phyloP scores from a whole-genome alignment of 139 green algal species.

The Chlorella sp. region DNA sequence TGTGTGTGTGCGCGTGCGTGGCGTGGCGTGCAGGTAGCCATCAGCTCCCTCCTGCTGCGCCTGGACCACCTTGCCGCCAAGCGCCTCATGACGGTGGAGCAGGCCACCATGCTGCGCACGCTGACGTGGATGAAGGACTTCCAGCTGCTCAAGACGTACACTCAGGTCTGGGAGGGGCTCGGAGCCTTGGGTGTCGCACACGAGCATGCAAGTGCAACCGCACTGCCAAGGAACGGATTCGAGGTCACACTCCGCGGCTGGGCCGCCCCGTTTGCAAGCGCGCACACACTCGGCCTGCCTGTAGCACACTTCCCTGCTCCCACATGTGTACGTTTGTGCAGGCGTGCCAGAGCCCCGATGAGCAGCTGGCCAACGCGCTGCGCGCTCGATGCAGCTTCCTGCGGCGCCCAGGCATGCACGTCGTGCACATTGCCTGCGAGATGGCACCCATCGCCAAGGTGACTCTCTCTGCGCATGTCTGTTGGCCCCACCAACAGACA shows the following conservation, averaged over 20 bases:
- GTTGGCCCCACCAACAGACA: no score
- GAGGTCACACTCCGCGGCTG: no score
- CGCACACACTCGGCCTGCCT: no score
- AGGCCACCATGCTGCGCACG: constrained; percentile 25
- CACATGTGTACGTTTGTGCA: no score
- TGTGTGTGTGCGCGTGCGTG: not conserved
- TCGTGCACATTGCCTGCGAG: constrained; percentile 90
- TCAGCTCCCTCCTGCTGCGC: constrained; percentile 31
- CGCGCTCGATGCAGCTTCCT: constrained; percentile 17
- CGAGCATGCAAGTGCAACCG: no score
- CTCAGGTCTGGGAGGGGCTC: not conserved
- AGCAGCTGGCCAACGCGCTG: constrained; percentile 20
- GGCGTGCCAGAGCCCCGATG: constrained; percentile 5
- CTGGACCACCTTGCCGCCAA: constrained; percentile 21
- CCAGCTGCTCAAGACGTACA: not conserved
- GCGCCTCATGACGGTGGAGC: constrained; percentile 25
- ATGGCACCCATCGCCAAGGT: constrained; percentile 98
- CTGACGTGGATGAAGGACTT: constrained; percentile 36
- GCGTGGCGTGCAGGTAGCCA: constrained; percentile 3
- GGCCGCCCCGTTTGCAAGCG: no score
- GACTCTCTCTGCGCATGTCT: not conserved
- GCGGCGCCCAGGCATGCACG: constrained; percentile 43
- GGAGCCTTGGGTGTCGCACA: no score
- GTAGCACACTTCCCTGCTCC: no score
- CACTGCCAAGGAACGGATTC: no score